Evolutionary conservation across 2,329 filamentous ascomycete species (phyloP).

Genomic region (Arachnomyces sp.): DNA sequence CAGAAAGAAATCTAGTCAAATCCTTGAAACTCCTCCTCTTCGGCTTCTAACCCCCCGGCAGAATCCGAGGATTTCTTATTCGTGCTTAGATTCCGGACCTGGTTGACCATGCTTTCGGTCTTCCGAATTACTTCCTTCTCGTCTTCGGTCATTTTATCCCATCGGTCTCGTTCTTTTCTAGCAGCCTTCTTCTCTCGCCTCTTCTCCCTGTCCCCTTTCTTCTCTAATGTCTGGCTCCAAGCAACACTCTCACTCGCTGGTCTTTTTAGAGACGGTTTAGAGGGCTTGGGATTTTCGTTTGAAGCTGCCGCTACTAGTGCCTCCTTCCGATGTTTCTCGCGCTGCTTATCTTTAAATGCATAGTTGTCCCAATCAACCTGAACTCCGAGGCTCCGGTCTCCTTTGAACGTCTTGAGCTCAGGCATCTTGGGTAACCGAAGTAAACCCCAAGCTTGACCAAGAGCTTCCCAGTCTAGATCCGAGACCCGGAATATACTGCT

Average conservation of each 20-base stretch:
- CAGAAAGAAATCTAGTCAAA: conserved; percentile 37
- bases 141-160: conserved; percentile 61
- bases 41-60: conserved; percentile 11
- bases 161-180: conserved; percentile 56
- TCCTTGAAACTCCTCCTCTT: conserved; percentile 51
- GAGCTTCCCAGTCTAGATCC: conserved; percentile 77
- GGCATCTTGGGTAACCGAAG: conserved; percentile 89
- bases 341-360: conserved; percentile 63
- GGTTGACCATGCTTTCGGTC: conserved; percentile 56
- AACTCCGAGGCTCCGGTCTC: conserved; percentile 57
- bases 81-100: conserved; percentile 43
- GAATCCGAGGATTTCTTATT: conserved; percentile 13
- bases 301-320: conserved; percentile 43
- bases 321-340: conserved; percentile 58
- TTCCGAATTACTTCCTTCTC: conserved; percentile 58
- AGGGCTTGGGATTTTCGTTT: conserved; percentile 21
- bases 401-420: conserved; percentile 67
- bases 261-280: conserved; percentile 46
- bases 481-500: conserved; percentile 79
- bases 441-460: conserved; percentile 78
- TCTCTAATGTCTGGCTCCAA: conserved; percentile 65
- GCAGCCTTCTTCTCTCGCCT: conserved; percentile 59
- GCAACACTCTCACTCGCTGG: conserved; percentile 54
- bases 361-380: conserved; percentile 56
- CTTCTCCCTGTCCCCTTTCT: conserved; percentile 55